Conservation (phyloP, 345 rosid species). For the Salix brachista region DNA sequence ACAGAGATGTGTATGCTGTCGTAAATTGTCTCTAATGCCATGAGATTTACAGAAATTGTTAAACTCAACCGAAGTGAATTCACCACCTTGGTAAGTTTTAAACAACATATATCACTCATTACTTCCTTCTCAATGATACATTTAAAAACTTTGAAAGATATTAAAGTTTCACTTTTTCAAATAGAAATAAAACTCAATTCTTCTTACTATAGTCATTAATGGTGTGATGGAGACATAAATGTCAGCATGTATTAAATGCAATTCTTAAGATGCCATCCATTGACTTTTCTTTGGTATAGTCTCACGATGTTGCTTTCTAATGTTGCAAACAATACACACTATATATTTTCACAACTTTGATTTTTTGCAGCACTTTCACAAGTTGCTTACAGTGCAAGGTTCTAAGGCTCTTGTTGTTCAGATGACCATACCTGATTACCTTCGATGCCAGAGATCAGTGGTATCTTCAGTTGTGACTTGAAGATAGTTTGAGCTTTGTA, state of each 20-base stretch:
- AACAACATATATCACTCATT: neutral
- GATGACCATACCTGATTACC: constrained; percentile 5
- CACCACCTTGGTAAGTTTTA: neutral
- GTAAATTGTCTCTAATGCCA: neutral
- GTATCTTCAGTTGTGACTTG: neutral
- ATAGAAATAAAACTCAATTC: neutral
- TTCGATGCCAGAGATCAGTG: neutral
- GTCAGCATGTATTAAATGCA: neutral
- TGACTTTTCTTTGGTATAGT: neutral
- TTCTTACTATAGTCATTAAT: neutral
- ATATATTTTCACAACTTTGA: neutral
- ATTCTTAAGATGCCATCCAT: neutral
- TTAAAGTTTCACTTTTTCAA: neutral
- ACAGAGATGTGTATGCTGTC: neutral
- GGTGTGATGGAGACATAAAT: neutral
- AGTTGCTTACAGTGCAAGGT: neutral
- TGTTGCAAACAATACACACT: neutral
- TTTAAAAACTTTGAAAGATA: neutral
- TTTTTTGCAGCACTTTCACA: neutral
- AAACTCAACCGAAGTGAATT: neutral
- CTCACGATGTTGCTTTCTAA: neutral
- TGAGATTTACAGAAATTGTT: neutral
- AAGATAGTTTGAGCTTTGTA: no score
- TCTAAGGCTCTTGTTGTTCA: neutral
- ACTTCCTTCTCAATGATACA: neutral